Evolutionary conservation across 768 basidiomycete genomes (phyloP).

Genomic region (Amanita brunnescens): DNA sequence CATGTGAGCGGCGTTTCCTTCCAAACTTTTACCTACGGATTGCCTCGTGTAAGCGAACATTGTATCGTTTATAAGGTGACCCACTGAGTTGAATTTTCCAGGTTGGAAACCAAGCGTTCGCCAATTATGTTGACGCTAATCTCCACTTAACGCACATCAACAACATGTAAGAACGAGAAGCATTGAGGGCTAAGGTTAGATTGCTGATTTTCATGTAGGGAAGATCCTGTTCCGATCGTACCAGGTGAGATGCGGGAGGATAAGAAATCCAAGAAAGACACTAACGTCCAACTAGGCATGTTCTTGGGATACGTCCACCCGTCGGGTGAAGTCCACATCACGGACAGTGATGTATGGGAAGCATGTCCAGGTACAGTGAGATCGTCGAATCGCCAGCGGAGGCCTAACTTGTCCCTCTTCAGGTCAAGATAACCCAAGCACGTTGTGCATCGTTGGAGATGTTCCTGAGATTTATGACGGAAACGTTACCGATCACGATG

Average conservation of each 20-base stretch:
- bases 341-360: conserved; percentile 40
- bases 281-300: conserved; percentile 13
- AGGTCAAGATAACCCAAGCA: background rate
- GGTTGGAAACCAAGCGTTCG: conserved; percentile 57
- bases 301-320: conserved; percentile 38
- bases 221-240: conserved; percentile 32
- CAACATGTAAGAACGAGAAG: conserved; percentile 24
- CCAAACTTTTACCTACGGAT: conserved; percentile 31
- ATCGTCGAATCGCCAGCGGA: background rate
- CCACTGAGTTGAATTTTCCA: conserved; percentile 7
- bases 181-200: no score
- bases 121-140: conserved; percentile 48
- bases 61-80: background rate
- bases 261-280: no score
- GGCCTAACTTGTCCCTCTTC: background rate
- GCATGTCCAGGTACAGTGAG: conserved; percentile 41
- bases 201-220: conserved; percentile 13
- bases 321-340: conserved; percentile 43
- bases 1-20: conserved; percentile 30
- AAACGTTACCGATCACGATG: conserved; percentile 36
- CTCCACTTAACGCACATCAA: conserved; percentile 48
- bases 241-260: conserved; percentile 20
- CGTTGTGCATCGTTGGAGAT: conserved; percentile 24
- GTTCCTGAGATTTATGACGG: conserved; percentile 42
- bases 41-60: conserved; percentile 30